phyloP scores from a whole-genome alignment of 2,329 filamentous ascomycete species.

The Fusarium equiseti region DNA sequence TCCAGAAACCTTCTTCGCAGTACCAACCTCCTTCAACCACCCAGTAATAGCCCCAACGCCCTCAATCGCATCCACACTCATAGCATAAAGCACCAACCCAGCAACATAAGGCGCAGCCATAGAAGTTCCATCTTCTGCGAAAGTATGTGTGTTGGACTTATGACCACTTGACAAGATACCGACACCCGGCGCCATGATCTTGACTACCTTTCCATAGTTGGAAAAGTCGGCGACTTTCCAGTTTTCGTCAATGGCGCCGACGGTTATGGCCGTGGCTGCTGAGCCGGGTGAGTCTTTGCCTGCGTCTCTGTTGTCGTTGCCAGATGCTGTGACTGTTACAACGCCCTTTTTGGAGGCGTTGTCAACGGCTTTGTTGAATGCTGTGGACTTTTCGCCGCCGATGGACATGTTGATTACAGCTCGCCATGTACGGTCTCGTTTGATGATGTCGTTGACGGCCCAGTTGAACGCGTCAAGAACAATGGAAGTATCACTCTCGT shows the following conservation, averaged over 20 bases:
- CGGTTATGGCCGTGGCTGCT: conserved; percentile 43
- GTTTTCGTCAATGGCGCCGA: conserved; percentile 49
- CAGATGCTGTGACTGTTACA: conserved; percentile 56
- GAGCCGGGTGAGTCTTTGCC: conserved; percentile 40
- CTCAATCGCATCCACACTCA: conserved; percentile 12
- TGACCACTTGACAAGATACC: conserved; percentile 53
- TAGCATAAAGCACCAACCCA: conserved; percentile 62
- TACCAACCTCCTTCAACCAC: conserved; percentile 9
- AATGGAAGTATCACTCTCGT: conserved; percentile 33
- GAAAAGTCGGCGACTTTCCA: conserved; percentile 55
- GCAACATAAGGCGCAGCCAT: conserved; percentile 66
- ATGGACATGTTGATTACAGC: conserved; percentile 62
- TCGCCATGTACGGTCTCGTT: conserved; percentile 43
- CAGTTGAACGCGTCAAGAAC: conserved; percentile 52
- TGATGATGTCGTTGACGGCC: conserved; percentile 52
- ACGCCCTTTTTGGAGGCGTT: conserved; percentile 41
- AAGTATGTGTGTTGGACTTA: conserved; percentile 51
- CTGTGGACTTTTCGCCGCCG: conserved; percentile 27
- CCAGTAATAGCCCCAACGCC: conserved; percentile 10
- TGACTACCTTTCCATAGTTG: conserved; percentile 60
- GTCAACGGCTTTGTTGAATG: conserved; percentile 36
- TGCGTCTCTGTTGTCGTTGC: conserved; percentile 39
- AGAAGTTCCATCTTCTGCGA: conserved; percentile 59
- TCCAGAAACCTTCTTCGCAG: conserved; percentile 2
- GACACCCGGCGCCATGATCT: conserved; percentile 61